Evolutionary conservation across 257 asterid species (phyloP).

Genomic region (Cruciata laevipes): DNA sequence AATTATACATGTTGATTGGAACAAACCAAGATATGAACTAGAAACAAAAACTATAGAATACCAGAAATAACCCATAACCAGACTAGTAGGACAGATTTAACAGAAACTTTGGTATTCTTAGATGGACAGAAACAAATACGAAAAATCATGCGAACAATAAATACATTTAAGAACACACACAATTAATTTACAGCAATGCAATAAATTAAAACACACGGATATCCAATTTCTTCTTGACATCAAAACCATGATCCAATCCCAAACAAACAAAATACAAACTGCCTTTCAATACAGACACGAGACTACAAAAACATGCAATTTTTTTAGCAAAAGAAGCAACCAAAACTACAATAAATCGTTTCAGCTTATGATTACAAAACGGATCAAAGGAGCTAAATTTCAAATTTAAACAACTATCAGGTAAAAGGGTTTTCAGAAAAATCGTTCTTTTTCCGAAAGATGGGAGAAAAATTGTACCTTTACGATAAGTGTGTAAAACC

Average conservation of each 20-base stretch:
- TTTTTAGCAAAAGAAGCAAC: not conserved
- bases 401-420: not conserved
- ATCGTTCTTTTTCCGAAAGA: not conserved
- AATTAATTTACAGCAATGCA: too few relatives aligned
- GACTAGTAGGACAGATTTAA: not conserved
- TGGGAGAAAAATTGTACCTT: conserved; percentile 9
- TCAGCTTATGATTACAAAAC: not conserved
- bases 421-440: not conserved
- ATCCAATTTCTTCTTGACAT: not conserved
- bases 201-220: too few relatives aligned
- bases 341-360: not conserved
- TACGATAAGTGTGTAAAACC: conserved; percentile 13
- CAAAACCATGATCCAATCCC: not conserved
- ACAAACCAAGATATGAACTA: not conserved
- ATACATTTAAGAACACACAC: too few relatives aligned
- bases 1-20: not conserved
- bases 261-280: not conserved
- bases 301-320: not conserved
- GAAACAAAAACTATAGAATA: not conserved
- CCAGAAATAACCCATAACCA: not conserved
- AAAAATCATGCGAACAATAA: not conserved
- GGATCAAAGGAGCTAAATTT: not conserved
- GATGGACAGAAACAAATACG: not conserved
- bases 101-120: not conserved
- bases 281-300: not conserved